A percentile compares a stretch with the other conserved stretches of the same genome.
These are phyloP conservation scores for Talaromyces atroroseus DNA, from an alignment of 2,329 filamentous ascomycete species.

Conservation along the genomic window DNA sequence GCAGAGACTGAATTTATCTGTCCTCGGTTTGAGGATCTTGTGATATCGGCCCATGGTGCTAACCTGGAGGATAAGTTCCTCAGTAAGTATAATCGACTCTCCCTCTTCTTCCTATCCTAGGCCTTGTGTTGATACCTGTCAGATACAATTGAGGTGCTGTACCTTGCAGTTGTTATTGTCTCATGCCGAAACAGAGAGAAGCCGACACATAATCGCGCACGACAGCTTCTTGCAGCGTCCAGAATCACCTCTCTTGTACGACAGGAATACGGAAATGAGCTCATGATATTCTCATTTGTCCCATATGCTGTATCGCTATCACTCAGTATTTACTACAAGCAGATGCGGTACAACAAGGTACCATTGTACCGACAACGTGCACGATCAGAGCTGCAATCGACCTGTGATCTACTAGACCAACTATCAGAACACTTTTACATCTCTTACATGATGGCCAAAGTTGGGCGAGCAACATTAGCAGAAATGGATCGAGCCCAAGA, in stretches of 20 bases:
- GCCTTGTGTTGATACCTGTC: not conserved
- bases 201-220: slow-evolving; percentile 48
- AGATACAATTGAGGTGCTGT: slow-evolving; percentile 58
- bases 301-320: slow-evolving; percentile 59
- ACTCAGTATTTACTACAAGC: slow-evolving; percentile 57
- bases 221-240: slow-evolving; percentile 54
- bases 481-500: slow-evolving; percentile 1
- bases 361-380: slow-evolving; percentile 48
- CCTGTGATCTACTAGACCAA: not conserved
- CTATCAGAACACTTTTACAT: slow-evolving; percentile 3
- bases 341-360: slow-evolving; percentile 57
- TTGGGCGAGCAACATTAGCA: slow-evolving; percentile 6
- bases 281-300: slow-evolving; percentile 51
- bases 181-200: slow-evolving; percentile 46
- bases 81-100: not conserved
- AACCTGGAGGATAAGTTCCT: slow-evolving; percentile 22
- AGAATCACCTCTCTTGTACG: slow-evolving; percentile 53
- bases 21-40: slow-evolving; percentile 27
- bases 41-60: slow-evolving; percentile 15
- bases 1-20: slow-evolving; percentile 16
- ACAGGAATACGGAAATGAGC: slow-evolving; percentile 46
- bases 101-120: too few relatives aligned
- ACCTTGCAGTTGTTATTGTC: slow-evolving; percentile 59
- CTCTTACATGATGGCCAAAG: not conserved
- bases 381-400: not conserved